phyloP scores from a whole-genome alignment of 192 early-diverging fungal genomes.

The Entomortierella beljakovae region DNA sequence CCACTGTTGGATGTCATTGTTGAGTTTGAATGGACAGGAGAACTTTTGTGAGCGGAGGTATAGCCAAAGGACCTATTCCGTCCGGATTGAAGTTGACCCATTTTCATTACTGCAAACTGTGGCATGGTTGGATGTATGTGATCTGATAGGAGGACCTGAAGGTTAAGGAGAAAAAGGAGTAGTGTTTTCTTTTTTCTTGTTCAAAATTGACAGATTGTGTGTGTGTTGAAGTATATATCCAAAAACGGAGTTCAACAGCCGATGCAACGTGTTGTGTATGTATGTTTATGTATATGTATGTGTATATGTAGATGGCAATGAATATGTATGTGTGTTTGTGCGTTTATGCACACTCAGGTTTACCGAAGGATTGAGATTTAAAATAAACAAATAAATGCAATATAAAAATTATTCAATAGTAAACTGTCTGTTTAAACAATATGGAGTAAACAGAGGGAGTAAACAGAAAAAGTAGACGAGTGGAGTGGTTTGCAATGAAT shows the following conservation, averaged over 20 bases:
- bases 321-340: too few species aligned
- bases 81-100: conserved; percentile 6
- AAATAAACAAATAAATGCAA: too few species aligned
- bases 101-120: conserved; percentile 1
- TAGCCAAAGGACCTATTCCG: background rate
- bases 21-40: background rate
- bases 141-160: background rate
- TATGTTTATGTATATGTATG: too few species aligned
- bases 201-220: background rate
- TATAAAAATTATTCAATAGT: too few species aligned
- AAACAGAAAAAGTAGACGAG: too few species aligned
- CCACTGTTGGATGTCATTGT: background rate
- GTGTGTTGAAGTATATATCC: background rate
- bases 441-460: too few species aligned
- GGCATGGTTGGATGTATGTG: conserved; percentile 9
- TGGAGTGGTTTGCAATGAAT: too few species aligned
- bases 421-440: too few species aligned
- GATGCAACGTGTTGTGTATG: background rate
- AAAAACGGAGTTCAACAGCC: too few species aligned
- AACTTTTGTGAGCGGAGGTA: background rate
- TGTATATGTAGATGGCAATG: too few species aligned
- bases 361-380: too few species aligned
- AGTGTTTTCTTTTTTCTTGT: background rate
- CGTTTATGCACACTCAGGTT: too few species aligned
- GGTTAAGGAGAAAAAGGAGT: background rate